These are phyloP conservation scores for Polyporus tsugae DNA, from an alignment of 1,284 basidiomycete species.

Conservation along the genomic window DNA sequence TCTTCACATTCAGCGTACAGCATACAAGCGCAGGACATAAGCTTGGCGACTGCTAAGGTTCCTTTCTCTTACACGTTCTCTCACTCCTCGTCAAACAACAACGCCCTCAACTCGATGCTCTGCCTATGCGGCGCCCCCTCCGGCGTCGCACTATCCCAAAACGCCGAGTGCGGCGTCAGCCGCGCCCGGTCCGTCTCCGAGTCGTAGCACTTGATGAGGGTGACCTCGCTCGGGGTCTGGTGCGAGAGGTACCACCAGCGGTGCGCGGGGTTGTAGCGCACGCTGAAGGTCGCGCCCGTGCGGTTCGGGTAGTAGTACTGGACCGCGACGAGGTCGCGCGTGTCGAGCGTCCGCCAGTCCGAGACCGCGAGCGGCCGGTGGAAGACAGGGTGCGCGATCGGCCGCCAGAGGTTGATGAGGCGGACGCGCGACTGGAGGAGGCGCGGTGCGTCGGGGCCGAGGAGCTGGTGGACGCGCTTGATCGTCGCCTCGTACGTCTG, in stretches of 20 bases:
- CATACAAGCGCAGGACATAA: too few relatives aligned
- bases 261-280: constrained; percentile 60
- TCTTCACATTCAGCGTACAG: too few relatives aligned
- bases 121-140: constrained; percentile 48
- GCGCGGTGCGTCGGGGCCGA: constrained; percentile 50
- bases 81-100: constrained; percentile 46
- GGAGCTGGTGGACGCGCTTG: constrained; percentile 58
- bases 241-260: constrained; percentile 64
- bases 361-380: constrained; percentile 59
- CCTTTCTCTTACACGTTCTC: not conserved
- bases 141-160: constrained; percentile 49
- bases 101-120: constrained; percentile 50
- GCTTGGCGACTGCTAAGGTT: too few relatives aligned
- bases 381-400: constrained; percentile 52
- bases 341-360: constrained; percentile 49
- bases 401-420: constrained; percentile 66
- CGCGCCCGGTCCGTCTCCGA: constrained; percentile 48
- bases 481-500: constrained; percentile 58
- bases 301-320: constrained; percentile 36
- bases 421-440: constrained; percentile 59
- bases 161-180: constrained; percentile 57
- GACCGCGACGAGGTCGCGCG: constrained; percentile 35
- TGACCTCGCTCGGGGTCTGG: constrained; percentile 54
- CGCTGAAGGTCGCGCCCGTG: constrained; percentile 62
- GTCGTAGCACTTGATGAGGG: constrained; percentile 58